Base-by-base conservation (phyloP, 1,139 yeast genomes). In the Sugiyamaella japonica region DNA sequence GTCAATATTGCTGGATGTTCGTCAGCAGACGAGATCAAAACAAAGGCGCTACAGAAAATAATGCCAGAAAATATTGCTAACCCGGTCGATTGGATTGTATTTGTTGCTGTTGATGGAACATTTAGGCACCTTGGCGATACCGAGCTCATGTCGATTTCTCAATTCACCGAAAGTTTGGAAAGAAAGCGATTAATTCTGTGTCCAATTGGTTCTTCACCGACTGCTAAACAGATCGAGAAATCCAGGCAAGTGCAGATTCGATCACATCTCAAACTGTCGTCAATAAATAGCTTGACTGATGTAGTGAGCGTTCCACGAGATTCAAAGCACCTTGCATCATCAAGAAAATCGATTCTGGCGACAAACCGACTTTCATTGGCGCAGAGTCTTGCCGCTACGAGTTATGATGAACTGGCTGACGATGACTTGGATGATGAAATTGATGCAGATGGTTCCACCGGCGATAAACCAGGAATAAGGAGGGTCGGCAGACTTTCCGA, bases 71-170 rank as follows among this genome's bases (percentile, higher is more conserved):
- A 54, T 15, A 54, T 55, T 68, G 82, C 72, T 58, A 77, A 71
- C 10, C 79, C 82, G 50, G 82, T 78, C 43, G 70, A 73, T 36
- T 82, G 82, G 74, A 76, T 75, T 46, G 76, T 81, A 1, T 81
- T 76, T 62, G 74, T 80, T 36, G 66, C 68, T 7, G 61, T 61
- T 34, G 68, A 65, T 25, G 54, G 58, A 10, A 51, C 32, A 23
- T 38, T 29, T 13, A 7, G 49, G 15, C 67, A 81, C 36, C 73
- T 90, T 44, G 84, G 81, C 63, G 96, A 89, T 63, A 87, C 86
- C 12, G 97, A 89, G 67, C 76, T 90, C 47, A 89, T 88, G 1
- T 84, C 95, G 0, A 83, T 88, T 6, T 87, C 96, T 66, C 91
- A 86, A 65, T 83, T 91, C 0, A 79, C 83, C 2, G 90, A 85